Conservation (phyloP, 2,329 filamentous ascomycete species). For the Aspergillus uvarum region DNA sequence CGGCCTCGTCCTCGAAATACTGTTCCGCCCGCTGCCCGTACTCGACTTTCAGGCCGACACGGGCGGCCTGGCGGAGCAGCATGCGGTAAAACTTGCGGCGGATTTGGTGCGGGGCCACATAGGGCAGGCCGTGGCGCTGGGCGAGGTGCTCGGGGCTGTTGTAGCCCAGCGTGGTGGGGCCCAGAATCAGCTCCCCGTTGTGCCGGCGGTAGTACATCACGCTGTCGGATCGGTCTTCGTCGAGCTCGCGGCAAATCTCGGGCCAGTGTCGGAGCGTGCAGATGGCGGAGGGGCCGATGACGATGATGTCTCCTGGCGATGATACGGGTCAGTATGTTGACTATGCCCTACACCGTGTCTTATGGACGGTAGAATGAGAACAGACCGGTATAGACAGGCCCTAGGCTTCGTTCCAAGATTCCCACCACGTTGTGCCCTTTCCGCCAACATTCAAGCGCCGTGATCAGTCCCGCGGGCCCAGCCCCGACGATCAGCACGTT, state of each 20-base stretch:
- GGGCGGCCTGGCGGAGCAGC: conserved; percentile 25
- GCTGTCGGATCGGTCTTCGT: background rate
- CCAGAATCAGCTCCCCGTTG: conserved; percentile 11
- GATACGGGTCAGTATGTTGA: background rate
- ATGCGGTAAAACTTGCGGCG: conserved; percentile 18
- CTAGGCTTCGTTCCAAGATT: conserved; percentile 23
- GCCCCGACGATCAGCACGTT: conserved; percentile 28
- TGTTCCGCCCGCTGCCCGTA: conserved; percentile 30
- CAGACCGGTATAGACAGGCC: conserved; percentile 9
- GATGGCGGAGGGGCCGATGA: conserved; percentile 15
- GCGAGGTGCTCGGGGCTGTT: conserved; percentile 14
- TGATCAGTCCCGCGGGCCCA: conserved; percentile 28
- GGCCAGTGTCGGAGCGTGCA: conserved; percentile 15
- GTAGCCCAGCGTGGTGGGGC: conserved; percentile 5
- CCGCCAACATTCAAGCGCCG: conserved; percentile 29
- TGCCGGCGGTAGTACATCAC: background rate
- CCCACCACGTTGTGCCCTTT: conserved; percentile 29
- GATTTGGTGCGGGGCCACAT: conserved; percentile 11
- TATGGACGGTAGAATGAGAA: no score
- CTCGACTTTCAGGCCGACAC: conserved; percentile 29
- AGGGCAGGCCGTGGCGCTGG: conserved; percentile 7
- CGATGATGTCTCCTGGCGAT: conserved; percentile 9
- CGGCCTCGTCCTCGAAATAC: conserved; percentile 22
- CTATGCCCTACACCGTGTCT: no score
- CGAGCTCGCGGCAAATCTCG: conserved; percentile 13